A percentile compares a stretch with the other conserved stretches of the same genome.
Evolutionary conservation across 2,329 filamentous ascomycete species (phyloP).

Genomic region (Ceratocystis papillata): DNA sequence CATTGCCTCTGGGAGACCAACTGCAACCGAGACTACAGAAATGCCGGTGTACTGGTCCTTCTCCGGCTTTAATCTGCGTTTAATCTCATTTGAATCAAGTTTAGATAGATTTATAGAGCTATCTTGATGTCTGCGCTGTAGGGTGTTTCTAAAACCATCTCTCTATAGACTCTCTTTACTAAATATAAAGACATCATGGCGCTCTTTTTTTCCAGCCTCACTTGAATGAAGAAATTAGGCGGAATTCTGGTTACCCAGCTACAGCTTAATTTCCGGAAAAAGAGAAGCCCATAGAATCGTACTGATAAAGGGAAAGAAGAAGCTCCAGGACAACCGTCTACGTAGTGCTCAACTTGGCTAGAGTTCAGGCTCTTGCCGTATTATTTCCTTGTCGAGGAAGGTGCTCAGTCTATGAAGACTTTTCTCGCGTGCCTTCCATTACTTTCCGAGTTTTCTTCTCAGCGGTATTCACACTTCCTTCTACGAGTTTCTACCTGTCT

Average conservation of each 20-base stretch:
- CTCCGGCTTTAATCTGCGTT: too few species aligned
- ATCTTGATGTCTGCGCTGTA: not conserved
- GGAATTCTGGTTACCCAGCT: not conserved
- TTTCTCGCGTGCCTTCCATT: not conserved
- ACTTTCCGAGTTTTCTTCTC: not conserved
- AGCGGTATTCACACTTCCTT: not conserved
- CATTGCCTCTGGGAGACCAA: not conserved
- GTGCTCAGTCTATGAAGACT: not conserved
- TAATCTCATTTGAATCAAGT: not conserved
- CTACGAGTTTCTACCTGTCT: not conserved
- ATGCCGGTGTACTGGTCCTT: too few species aligned
- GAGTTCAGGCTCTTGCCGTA: not conserved
- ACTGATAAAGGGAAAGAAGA: not conserved
- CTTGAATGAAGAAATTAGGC: not conserved
- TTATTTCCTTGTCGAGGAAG: not conserved
- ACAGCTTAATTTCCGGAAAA: not conserved
- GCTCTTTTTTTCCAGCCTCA: not conserved
- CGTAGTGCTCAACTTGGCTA: too few species aligned
- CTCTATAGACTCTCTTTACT: not conserved
- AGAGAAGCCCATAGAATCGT: not conserved
- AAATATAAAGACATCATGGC: not conserved
- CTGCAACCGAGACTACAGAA: too few species aligned
- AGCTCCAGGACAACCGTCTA: conserved; percentile 1
- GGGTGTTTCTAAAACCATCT: not conserved
- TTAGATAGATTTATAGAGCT: too few species aligned